Conservation (phyloP, 345 rosid species). For the Eucalyptus coolabah region DNA sequence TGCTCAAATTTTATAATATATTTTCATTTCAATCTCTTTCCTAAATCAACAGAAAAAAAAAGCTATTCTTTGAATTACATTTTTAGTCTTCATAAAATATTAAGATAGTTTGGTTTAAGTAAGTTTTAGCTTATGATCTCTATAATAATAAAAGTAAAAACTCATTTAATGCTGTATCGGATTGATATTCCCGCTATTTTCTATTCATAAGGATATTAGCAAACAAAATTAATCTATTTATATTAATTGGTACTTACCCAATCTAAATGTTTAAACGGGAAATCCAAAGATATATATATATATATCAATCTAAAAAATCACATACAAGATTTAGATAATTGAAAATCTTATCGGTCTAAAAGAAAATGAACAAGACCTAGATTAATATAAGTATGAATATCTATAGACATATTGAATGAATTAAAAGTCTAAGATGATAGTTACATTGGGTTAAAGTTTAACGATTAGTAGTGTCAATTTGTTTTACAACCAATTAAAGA, state of each 20-base stretch:
- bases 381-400: not conserved
- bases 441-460: no score
- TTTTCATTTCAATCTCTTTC: not conserved
- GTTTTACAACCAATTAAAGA: not conserved
- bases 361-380: not conserved
- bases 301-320: no score
- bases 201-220: not conserved
- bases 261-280: not conserved
- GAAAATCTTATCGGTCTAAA: not conserved
- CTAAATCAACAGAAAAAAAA: not conserved
- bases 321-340: not conserved
- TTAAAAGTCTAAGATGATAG: no score
- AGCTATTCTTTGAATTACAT: not conserved
- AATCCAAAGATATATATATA: no score
- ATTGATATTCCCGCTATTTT: not conserved
- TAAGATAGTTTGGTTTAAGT: not conserved
- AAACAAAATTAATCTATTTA: no score
- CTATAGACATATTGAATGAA: not conserved
- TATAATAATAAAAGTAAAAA: not conserved
- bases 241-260: not conserved
- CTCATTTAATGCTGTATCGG: accelerated
- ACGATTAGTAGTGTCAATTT: not conserved
- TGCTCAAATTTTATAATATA: not conserved
- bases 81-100: not conserved
- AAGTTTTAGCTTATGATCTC: not conserved